Base-by-base conservation (phyloP, 441 rosid species). In the Euphorbia celastroides region DNA sequence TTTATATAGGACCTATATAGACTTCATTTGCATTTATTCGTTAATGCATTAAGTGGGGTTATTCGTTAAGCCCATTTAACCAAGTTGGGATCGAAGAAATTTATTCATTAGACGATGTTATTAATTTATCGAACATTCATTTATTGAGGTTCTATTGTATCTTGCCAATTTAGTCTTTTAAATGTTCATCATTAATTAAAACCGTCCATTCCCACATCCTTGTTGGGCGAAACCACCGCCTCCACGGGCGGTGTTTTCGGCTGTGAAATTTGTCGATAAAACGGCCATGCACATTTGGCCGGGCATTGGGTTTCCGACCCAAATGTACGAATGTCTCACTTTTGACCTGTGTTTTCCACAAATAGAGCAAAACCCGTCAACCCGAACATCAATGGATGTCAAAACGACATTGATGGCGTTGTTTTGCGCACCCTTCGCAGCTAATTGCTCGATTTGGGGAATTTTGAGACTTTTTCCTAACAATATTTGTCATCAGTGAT, bases 281-380 rank as follows among this genome's bases (percentile, higher is more conserved):
- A 89, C 0, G 96, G 93, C 93, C 93, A 89, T 25, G 96, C 89
- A 71, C 93, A 87, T 60, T 82, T 83, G 5, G 93, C 93, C 0
- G 96, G 89, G 73, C 91, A 89, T 51, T 89, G 96, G 82, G 84
- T 87, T 86, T 1, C 96, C 96, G 4, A 87, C 93, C 96, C 91
- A 89, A 56, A 89, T 81, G 78, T 85, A 87, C 0, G 89, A 86
- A 65, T 80, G 86, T 28, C 83, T 86, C 55, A 77, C 65, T 44
- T 69, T 77, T 31, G 83, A 75, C 5, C 88, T 87, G 61, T 91
- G 93, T 25, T 83, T 76, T 59, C 89, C 84, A 55, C 97, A 90
- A 7, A 88, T 79, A 78, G 78, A 74, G 67, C 95, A 85, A 28
- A 88, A 87, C 20, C 88, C 85, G 5, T 80, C 81, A 5, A 90